Percentiles rank a stretch among this genome's conserved stretches.
phyloP scores from a whole-genome alignment of 495 filamentous ascomycete species.

The Penicillium riverlandense region DNA sequence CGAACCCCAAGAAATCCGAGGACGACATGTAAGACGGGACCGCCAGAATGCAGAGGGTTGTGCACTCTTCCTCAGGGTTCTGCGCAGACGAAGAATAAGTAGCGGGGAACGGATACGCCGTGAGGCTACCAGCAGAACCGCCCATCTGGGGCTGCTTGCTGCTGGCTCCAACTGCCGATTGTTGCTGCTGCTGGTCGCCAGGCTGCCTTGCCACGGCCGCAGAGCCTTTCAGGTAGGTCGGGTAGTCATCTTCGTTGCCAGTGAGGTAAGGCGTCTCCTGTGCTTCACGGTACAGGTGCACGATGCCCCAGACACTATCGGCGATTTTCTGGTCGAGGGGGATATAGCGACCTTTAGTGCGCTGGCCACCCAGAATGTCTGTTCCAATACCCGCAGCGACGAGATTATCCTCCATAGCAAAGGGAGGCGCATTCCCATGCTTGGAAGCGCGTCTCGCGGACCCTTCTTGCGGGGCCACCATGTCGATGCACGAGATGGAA shows the following conservation, averaged over 20 bases:
- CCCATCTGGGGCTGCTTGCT: not conserved
- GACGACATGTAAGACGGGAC: conserved; percentile 91
- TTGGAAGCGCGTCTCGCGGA: conserved; percentile 8
- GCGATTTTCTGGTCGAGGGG: conserved; percentile 68
- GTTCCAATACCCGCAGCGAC: conserved; percentile 43
- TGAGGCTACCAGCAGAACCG: not conserved
- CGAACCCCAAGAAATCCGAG: conserved; percentile 84
- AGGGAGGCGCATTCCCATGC: conserved; percentile 1
- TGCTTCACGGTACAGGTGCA: conserved; percentile 86
- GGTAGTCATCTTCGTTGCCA: conserved; percentile 30
- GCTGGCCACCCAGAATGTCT: conserved; percentile 46
- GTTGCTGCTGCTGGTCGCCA: conserved; percentile 13
- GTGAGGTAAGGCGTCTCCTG: conserved; percentile 56
- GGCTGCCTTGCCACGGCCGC: conserved; percentile 28
- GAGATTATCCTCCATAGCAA: conserved; percentile 19
- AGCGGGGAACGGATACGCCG: conserved; percentile 16
- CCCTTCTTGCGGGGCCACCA: conserved; percentile 35
- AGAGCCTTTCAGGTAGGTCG: conserved; percentile 35
- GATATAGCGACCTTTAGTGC: conserved; percentile 72
- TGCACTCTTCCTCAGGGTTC: conserved; percentile 56
- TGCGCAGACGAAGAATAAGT: conserved; percentile 9
- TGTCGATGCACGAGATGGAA: conserved; percentile 61
- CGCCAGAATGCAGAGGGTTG: conserved; percentile 88
- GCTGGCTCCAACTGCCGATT: not conserved
- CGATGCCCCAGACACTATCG: conserved; percentile 85